Evolutionary conservation across 495 filamentous ascomycete genomes (phyloP), one percentile per base, ranked within the genome.

Genomic region (Viridothelium virens): DNA sequence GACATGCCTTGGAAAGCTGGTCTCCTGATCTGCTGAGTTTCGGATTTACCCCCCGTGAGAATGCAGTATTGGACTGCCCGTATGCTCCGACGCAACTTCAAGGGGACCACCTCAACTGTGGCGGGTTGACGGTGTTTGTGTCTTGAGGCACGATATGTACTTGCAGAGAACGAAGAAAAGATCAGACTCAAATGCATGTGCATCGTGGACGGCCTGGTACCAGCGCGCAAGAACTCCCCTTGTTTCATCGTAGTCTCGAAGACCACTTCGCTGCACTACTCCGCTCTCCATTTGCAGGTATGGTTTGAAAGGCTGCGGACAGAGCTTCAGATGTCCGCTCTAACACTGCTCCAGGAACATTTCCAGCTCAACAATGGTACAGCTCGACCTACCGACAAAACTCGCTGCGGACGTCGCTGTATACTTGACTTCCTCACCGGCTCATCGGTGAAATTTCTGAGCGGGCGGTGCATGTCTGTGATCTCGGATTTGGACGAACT

Each of bases 401-500:
- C 38, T 68, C 11, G 62, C 66, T 14, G 62, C 46, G 44, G 66
- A 38, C 16, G 53, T 65, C 34, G 66, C 66, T 3, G 66, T 68
- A 4, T 68, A 62, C 62, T 61, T 68, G 16, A 36, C 62, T 44
- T 38, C 25, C 14, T 11, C 41, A 5, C 14, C 16, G 38, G 66
- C 66, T 4, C 62, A 25, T 25, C 25, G 25, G 25, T 25, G 25
- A 25, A 46, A 14, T 68, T 56, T 25, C n/a, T 36, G 41, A 61
- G 38, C 38, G 66, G 66, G 12, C 11, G 66, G 25, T 50, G 41
- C 12, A 31, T 65, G 14, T 68, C 62, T 62, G 62, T 46, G 39
- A 59, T 65, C 37, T 68, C 62, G 66, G 66, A 65, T 53, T 39
- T 68, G n/a, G 66, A 68, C 31, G 66, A 68, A 62, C 18, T 68